Conservation (phyloP, 768 basidiomycete genomes). For the Tremella fuciformis region DNA sequence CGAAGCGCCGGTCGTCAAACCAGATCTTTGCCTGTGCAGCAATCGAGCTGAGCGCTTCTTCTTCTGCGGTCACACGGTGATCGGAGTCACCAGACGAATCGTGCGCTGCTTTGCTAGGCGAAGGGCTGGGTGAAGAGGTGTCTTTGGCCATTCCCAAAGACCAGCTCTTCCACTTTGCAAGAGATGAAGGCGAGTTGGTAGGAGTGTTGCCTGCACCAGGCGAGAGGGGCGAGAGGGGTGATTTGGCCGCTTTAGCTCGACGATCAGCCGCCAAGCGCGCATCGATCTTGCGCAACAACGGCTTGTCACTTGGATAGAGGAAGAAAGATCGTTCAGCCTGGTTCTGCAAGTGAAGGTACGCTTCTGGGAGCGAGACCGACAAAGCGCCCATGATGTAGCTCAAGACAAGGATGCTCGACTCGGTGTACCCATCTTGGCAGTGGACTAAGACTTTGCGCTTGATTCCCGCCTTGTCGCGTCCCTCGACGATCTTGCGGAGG, state of each 20-base stretch:
- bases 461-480: conserved; percentile 20
- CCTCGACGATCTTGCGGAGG: conserved; percentile 41
- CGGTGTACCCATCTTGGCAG: conserved; percentile 60
- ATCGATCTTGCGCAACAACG: conserved; percentile 70
- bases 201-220: conserved; percentile 8
- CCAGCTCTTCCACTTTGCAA: conserved; percentile 1
- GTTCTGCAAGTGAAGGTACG: conserved; percentile 82
- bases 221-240: conserved; percentile 17
- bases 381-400: conserved; percentile 71
- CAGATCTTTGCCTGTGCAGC: conserved; percentile 62
- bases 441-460: conserved; percentile 39
- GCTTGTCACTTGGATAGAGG: conserved; percentile 79
- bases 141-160: conserved; percentile 5
- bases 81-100: conserved; percentile 21
- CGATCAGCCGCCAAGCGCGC: conserved; percentile 52
- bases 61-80: conserved; percentile 24
- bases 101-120: conserved; percentile 7
- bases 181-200: conserved; percentile 3
- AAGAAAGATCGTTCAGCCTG: conserved; percentile 69
- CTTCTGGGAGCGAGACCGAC: conserved; percentile 67
- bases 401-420: conserved; percentile 82
- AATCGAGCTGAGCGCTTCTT: conserved; percentile 20
- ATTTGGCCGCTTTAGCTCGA: conserved; percentile 35
- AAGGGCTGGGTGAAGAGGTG: conserved; percentile 3
- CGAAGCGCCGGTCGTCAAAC: conserved; percentile 90